Percentiles rank a stretch among this genome's conserved stretches.
phyloP scores from a whole-genome alignment of 495 filamentous ascomycete genomes.

The Xylaria acuta region DNA sequence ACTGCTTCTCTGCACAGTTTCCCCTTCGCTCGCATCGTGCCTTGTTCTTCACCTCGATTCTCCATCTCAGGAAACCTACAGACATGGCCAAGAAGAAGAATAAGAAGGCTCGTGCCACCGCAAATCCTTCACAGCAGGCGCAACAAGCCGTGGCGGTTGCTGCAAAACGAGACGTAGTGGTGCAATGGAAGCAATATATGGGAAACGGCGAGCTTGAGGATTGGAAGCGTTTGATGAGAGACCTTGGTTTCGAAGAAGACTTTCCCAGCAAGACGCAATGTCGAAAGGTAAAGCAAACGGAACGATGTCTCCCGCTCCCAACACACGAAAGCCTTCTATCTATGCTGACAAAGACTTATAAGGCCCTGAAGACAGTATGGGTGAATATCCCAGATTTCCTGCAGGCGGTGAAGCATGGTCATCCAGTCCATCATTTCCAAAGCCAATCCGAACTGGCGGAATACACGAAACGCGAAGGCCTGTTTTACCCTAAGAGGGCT shows the following conservation, averaged over 20 bases:
- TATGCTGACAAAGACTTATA: background rate
- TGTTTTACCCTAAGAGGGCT: slow-evolving; percentile 32
- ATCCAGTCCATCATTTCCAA: slow-evolving; percentile 30
- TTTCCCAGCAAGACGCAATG: slow-evolving; percentile 46
- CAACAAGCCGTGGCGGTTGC: background rate
- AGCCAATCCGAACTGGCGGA: slow-evolving; percentile 29
- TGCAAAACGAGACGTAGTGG: background rate
- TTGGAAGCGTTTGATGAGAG: slow-evolving; percentile 46
- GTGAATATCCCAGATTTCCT: slow-evolving; percentile 51
- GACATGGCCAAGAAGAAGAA: slow-evolving; percentile 17
- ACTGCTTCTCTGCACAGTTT: background rate
- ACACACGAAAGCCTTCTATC: too few species aligned
- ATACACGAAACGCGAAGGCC: slow-evolving; percentile 32
- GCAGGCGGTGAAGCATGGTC: slow-evolving; percentile 30
- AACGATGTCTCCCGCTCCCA: background rate
- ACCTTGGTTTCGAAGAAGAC: slow-evolving; percentile 39
- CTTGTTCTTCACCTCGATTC: background rate
- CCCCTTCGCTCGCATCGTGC: background rate
- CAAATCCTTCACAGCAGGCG: background rate
- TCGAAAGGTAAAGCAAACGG: slow-evolving; percentile 38
- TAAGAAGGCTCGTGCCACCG: slow-evolving; percentile 6
- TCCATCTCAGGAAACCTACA: background rate
- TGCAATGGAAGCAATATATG: slow-evolving; percentile 40
- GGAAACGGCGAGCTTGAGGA: slow-evolving; percentile 39
- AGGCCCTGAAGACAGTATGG: slow-evolving; percentile 32